These are phyloP conservation scores for Fusarium xyrophilum DNA, from an alignment of 2,329 filamentous ascomycete species.

Conservation along the genomic window DNA sequence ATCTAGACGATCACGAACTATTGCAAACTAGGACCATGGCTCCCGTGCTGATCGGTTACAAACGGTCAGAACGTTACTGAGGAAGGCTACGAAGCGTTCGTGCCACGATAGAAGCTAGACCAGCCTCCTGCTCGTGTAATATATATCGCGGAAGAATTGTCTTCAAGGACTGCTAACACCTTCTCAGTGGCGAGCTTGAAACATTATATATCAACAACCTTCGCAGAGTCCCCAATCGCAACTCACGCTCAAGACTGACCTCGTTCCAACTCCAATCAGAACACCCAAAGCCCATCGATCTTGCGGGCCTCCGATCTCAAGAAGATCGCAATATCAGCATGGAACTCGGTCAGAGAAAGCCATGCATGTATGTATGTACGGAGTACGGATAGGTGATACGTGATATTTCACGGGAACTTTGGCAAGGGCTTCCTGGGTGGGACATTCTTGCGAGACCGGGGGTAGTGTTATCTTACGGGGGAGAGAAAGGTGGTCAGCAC, in stretches of 20 bases:
- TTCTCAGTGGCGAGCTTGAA: not conserved
- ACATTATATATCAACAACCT: not conserved
- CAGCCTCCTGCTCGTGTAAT: not conserved
- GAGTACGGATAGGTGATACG: constrained; percentile 29
- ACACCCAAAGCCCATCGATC: not conserved
- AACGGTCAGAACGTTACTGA: not conserved
- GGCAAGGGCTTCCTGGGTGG: constrained; percentile 19
- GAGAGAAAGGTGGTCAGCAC: not conserved
- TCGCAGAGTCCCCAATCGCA: not conserved
- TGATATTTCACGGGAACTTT: constrained; percentile 2
- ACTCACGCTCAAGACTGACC: not conserved
- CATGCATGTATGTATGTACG: too few species aligned
- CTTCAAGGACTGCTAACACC: not conserved
- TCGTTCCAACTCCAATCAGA: not conserved
- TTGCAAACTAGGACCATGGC: not conserved
- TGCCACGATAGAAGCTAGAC: not conserved
- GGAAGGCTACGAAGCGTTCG: not conserved
- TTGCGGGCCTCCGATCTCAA: constrained; percentile 2
- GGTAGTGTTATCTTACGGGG: not conserved
- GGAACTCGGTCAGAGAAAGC: not conserved
- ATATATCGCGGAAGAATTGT: not conserved
- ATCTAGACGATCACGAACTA: not conserved
- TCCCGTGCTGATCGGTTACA: not conserved
- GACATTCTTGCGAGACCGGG: constrained; percentile 6
- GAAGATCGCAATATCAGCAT: constrained; percentile 2